Percentiles rank a stretch among this genome's conserved stretches.
Evolutionary conservation across 257 asterid species (phyloP).

Genomic region (Solanum tarijense): DNA sequence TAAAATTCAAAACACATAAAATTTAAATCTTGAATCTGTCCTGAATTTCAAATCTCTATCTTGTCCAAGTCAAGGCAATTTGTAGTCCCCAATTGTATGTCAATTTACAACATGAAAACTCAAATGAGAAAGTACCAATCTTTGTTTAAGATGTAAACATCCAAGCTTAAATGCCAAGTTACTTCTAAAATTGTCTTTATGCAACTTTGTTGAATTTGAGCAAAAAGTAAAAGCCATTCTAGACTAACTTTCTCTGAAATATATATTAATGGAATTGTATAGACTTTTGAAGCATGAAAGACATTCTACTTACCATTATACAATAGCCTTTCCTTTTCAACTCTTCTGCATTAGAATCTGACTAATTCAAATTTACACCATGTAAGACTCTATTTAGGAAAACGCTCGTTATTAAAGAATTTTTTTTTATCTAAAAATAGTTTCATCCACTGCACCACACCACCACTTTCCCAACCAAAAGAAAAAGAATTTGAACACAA

Average conservation of each 20-base stretch:
- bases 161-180: neutral
- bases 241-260: slow-evolving; percentile 9
- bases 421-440: neutral
- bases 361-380: neutral
- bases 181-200: neutral
- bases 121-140: neutral
- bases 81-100: neutral
- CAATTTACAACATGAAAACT: neutral
- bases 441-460: fast-evolving
- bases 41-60: neutral
- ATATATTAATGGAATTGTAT: slow-evolving; percentile 3
- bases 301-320: slow-evolving; percentile 16
- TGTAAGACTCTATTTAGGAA: fast-evolving
- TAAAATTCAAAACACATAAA: neutral
- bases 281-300: slow-evolving; percentile 21
- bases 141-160: neutral
- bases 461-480: neutral
- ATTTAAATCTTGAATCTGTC: neutral
- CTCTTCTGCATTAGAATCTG: neutral
- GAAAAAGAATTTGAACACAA: neutral
- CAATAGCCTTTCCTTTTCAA: slow-evolving; percentile 5
- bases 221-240: slow-evolving; percentile 5
- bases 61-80: neutral
- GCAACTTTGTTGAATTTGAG: neutral
- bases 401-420: neutral